Conservation (phyloP, 2,329 filamentous ascomycete species). For the Diaporthe citri region DNA sequence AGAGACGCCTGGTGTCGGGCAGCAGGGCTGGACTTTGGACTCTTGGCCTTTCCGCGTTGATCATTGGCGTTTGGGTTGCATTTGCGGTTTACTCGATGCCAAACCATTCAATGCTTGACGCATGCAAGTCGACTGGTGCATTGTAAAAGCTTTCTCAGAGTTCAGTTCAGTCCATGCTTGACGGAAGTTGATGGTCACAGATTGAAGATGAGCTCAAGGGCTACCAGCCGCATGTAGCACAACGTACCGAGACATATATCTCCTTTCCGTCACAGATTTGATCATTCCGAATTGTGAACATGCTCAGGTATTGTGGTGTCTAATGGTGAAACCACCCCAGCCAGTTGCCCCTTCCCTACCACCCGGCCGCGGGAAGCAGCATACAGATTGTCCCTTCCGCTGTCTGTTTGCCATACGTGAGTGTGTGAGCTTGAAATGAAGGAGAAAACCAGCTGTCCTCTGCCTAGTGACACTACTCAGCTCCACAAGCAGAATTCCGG, state of each 20-base stretch:
- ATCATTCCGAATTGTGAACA: background rate
- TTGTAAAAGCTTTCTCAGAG: background rate
- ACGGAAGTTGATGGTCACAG: background rate
- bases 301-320: background rate
- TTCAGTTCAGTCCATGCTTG: background rate
- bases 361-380: conserved; percentile 41
- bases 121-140: background rate
- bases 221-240: conserved; percentile 8
- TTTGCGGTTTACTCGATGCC: conserved; percentile 1
- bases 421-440: background rate
- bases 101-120: background rate
- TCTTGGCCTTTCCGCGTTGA: background rate
- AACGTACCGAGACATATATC: conserved; percentile 1
- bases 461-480: conserved; percentile 9
- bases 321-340: background rate
- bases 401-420: conserved; percentile 16
- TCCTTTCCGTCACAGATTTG: background rate
- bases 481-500: background rate
- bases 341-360: background rate
- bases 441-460: background rate
- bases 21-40: background rate
- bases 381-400: conserved; percentile 38
- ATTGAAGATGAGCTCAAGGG: background rate
- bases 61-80: background rate
- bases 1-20: background rate